Evolutionary conservation across 31 red algal genomes (phyloP).

Genomic region (Odonthalia washingtoniensis): DNA sequence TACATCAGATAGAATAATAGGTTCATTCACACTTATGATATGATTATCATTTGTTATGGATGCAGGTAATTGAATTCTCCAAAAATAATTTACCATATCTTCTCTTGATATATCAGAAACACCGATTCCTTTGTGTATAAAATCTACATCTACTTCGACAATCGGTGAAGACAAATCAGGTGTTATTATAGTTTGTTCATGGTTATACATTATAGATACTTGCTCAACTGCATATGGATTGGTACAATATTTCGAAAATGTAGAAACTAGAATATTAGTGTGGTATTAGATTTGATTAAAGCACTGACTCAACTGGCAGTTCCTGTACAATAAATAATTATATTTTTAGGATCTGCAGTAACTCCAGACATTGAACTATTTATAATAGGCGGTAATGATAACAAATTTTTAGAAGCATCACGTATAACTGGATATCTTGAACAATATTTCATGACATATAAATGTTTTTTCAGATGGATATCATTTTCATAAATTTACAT

Average conservation of each 20-base stretch:
- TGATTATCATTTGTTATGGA: constrained; percentile 52
- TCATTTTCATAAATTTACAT: constrained; percentile 91
- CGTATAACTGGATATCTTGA: constrained; percentile 87
- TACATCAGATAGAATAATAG: constrained; percentile 85
- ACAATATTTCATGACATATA: constrained; percentile 78
- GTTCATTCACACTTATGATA: constrained; percentile 78
- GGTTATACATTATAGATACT: too few species aligned
- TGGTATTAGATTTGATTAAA: constrained; percentile 83
- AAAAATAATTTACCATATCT: constrained; percentile 72
- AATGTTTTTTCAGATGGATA: constrained; percentile 88
- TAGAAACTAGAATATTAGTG: constrained; percentile 91
- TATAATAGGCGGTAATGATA: too few species aligned
- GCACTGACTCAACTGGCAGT: too few species aligned
- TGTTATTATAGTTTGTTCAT: too few species aligned
- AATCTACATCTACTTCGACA: constrained; percentile 70
- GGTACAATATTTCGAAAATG: constrained; percentile 84
- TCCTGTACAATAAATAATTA: too few species aligned
- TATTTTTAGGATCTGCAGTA: too few species aligned
- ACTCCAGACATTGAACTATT: too few species aligned
- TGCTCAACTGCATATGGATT: constrained; percentile 87
- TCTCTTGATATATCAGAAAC: constrained; percentile 59
- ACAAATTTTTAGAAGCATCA: constrained; percentile 80
- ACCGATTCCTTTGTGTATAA: constrained; percentile 73
- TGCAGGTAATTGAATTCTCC: constrained; percentile 85
- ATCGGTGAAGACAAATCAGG: too few species aligned